Conservation (phyloP, 768 basidiomycete species). For the Mycena latifolia region DNA sequence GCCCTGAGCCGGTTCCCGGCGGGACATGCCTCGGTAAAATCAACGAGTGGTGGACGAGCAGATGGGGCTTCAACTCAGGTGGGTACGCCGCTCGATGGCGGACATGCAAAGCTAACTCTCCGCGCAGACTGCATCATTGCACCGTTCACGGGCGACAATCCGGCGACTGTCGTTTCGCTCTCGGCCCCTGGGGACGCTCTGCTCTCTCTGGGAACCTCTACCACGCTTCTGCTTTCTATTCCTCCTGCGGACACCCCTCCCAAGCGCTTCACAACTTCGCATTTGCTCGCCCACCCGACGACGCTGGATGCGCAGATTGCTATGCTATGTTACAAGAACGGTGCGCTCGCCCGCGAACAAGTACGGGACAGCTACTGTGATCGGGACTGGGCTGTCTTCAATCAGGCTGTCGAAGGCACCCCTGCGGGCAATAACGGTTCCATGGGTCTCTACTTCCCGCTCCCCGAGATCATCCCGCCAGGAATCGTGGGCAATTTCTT, state of each 20-base stretch:
- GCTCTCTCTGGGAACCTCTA: constrained; percentile 90
- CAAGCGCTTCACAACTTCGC: constrained; percentile 79
- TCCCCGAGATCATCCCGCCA: constrained; percentile 90
- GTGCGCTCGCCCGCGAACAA: constrained; percentile 84
- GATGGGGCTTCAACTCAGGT: constrained; percentile 83
- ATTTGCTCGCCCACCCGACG: constrained; percentile 80
- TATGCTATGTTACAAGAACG: constrained; percentile 95
- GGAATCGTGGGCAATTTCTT: constrained; percentile 81
- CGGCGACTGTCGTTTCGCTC: constrained; percentile 82
- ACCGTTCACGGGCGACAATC: constrained; percentile 93
- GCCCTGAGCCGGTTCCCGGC: constrained; percentile 81
- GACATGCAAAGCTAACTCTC: neutral
- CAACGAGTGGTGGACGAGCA: constrained; percentile 75
- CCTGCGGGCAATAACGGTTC: constrained; percentile 70
- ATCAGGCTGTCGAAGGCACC: constrained; percentile 67
- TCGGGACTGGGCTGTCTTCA: constrained; percentile 77
- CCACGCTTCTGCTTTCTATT: constrained; percentile 85
- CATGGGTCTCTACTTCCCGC: constrained; percentile 84
- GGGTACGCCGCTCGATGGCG: constrained; percentile 22
- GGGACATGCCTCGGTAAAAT: constrained; percentile 77
- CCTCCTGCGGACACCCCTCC: constrained; percentile 75
- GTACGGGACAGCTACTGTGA: constrained; percentile 75
- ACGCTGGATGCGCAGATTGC: constrained; percentile 75
- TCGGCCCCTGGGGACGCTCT: constrained; percentile 85
- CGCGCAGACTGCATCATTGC: constrained; percentile 78